Base-by-base conservation (phyloP, 768 basidiomycete genomes). In the Auriscalpium microsporum region DNA sequence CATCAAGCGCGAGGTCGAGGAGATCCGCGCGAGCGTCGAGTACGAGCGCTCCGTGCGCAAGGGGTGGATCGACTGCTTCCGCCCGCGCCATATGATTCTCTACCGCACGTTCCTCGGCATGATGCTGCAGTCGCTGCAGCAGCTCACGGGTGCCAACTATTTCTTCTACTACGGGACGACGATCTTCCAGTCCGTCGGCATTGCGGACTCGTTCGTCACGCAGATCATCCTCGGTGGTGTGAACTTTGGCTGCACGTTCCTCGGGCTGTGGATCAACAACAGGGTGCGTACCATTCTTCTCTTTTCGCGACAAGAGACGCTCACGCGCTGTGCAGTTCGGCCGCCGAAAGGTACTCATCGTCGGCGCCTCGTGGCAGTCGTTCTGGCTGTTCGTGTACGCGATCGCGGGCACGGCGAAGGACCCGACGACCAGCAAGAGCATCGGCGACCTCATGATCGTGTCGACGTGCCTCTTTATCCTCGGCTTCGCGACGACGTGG, bases 191-290 rank as follows among this genome's bases (percentile, higher is more conserved):
- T 75, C 80, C 9, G 86, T 89, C 21, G 87, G 87, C 23, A 78
- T 87, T 58, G 49, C 66, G 8, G 84, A 89, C 66, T 79, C 81
- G 21, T 87, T 78, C 63, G 71, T 87, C 48, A 82, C 82, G 1
- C 87, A 90, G 60, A 84, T 88, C 59, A 88, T 90, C 60, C 72
- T 89, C 44, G 86, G 87, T 40, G 78, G 77, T 4, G 84, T 87
- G 65, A 87, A 87, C 68, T 86, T 87, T 62, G 71, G 72, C 48
- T 83, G 82, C 66, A 87, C 84, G 10, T 86, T 86, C 69, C 78
- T 81, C 36, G 87, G 87, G 1, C 67, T 90, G 62, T 88, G 83
- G 66, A 71, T 87, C 52, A 82, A 88, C 79, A 83, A 88, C 66
- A 73, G 73, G 63, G 81, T 77, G 62, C 45, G 75, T 69, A 2